Evolutionary conservation across 345 rosid genomes (phyloP).

Genomic region (Murraya koenigii): DNA sequence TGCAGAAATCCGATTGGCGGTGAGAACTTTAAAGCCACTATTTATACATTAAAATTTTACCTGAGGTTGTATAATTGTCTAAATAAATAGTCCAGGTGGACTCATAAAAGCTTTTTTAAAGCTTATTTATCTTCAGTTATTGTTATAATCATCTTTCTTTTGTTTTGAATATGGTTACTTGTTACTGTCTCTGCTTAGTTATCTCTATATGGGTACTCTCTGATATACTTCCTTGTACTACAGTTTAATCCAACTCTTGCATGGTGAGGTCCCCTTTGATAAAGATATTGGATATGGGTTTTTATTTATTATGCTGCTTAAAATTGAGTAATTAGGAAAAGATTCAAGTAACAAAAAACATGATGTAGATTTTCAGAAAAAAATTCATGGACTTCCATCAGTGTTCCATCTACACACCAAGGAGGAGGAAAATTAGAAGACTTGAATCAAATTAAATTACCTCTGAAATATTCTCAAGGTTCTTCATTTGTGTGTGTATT

Average conservation of each 20-base stretch:
- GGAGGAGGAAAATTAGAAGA: not conserved
- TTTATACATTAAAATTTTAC: slow-evolving; percentile 2
- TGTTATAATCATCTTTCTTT: not conserved
- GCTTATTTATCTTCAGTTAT: not conserved
- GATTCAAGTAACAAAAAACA: not conserved
- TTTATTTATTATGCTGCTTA: not conserved
- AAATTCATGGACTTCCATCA: not conserved
- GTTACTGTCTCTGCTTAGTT: not conserved
- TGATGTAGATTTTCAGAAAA: not conserved
- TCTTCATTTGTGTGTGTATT: no score
- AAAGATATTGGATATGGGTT: not conserved
- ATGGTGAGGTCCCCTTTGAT: not conserved
- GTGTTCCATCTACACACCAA: not conserved
- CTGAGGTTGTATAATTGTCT: not conserved
- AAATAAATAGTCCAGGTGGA: not conserved
- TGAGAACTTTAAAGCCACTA: slow-evolving; percentile 32
- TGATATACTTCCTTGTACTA: not conserved
- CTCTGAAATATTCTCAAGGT: not conserved
- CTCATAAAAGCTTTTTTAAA: not conserved
- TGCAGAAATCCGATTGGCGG: slow-evolving; percentile 71
- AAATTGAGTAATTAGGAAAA: not conserved
- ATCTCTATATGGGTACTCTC: not conserved
- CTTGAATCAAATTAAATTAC: not conserved
- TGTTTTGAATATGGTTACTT: not conserved
- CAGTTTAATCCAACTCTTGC: not conserved